Evolutionary conservation across 768 basidiomycete genomes (phyloP).

Genomic region (Saitozyma podzolica): DNA sequence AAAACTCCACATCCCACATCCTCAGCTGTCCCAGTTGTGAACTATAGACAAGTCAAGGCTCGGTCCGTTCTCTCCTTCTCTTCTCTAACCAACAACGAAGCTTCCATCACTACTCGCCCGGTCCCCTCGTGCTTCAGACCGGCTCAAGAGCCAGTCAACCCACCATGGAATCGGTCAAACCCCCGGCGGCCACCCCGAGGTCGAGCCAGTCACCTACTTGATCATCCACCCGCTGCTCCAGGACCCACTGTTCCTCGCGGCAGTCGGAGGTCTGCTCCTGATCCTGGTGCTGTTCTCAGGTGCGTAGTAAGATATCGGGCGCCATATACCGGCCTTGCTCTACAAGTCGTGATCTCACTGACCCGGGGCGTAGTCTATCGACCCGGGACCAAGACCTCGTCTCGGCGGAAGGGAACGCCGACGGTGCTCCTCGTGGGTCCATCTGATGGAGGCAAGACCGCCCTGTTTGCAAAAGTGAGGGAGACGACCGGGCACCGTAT

Average conservation of each 20-base stretch:
- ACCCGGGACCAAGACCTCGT: slow-evolving; percentile 7
- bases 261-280: slow-evolving; percentile 24
- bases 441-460: slow-evolving; percentile 45
- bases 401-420: slow-evolving; percentile 24
- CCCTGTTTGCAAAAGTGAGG: slow-evolving; percentile 45
- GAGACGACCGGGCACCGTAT: not conserved
- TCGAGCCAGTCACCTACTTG: slow-evolving; percentile 29
- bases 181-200: slow-evolving; percentile 26
- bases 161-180: no score
- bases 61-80: no score
- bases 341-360: slow-evolving; percentile 4
- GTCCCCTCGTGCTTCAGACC: no score
- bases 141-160: no score
- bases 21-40: no score
- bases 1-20: no score
- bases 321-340: not conserved
- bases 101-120: no score
- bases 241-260: slow-evolving; percentile 44
- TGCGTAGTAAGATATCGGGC: slow-evolving; percentile 14
- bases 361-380: slow-evolving; percentile 13
- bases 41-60: no score
- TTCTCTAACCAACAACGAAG: no score
- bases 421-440: slow-evolving; percentile 44
- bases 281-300: slow-evolving; percentile 24
- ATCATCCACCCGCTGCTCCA: slow-evolving; percentile 34